Base-by-base conservation (phyloP, 2,329 filamentous ascomycete species). In the Penicillium crustosum region DNA sequence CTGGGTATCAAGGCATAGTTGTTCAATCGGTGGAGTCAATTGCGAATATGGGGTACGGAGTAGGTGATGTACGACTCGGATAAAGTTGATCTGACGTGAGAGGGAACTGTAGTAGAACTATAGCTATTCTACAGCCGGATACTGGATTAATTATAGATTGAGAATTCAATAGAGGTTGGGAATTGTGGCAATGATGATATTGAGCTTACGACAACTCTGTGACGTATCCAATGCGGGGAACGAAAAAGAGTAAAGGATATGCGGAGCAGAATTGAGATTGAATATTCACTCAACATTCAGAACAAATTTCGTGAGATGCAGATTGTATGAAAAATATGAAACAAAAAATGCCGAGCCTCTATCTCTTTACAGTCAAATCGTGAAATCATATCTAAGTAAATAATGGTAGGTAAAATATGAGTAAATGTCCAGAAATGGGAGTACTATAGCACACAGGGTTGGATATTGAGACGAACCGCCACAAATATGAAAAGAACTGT, bases 311-410 rank as follows among this genome's bases (percentile, higher is more conserved):
- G 6, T 35, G 15, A 35, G 33, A 48, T 29, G n/a, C 2, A 13
- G 13, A 13, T 33, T 33, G 12, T 15, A 33, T 33, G 12, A 33
- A 33, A 15, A 33, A 12, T 45, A 45, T 10, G 2, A n/a, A 27
- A 42, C 8, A 49, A 15, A 8, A 51, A 44, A 36, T 44, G 21
- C 7, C 29, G 4, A 33, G 27, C 25, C 29, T 53, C 39, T 44
- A 44, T 27, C 4, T 36, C 41, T 54, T 42, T 41, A 35, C 51
- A 48, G 33, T 31, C 45, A 21, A 41, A 41, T 57, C 54, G 54
- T 57, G 4, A 52, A 39, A 35, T 44, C 33, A 15, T 57, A 23
- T 10, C 41, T 29, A 31, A 21, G 33, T 31, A 23, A 13, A 27
- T 33, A 41, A 53, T n/a, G 25, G 17, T 19, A 35, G 42, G 23